Evolutionary conservation across 257 asterid species (phyloP), one percentile per base, ranked within the genome.

Genomic region (Plectranthus barbatus): DNA sequence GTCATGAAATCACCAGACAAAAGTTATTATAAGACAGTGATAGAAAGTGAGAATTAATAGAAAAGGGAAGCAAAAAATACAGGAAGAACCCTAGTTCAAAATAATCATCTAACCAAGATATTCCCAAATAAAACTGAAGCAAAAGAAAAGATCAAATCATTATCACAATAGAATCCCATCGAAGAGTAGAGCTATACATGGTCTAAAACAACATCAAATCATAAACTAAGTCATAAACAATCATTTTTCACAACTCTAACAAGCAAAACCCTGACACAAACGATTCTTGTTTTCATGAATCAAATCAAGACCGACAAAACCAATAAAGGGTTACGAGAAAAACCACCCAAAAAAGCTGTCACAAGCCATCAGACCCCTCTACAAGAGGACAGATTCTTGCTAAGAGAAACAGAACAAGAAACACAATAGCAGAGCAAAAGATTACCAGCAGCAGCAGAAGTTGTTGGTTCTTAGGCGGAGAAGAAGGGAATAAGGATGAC

Each of bases 361-460:
- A n/a, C n/a, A n/a, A n/a, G n/a, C n/a, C n/a, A n/a, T n/a, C n/a
- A n/a, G n/a, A n/a, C n/a, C n/a, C n/a, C n/a, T n/a, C n/a, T n/a
- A 9, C 64, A 29, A 4, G 7, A 37, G 17, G 31, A n/a, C n/a
- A n/a, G n/a, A n/a, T 41, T 15, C 18, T 55, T 55, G 44, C 24
- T 3, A 49, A 21, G 10, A n/a, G 18, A 47, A 11, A 41, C 34
- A 12, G 0, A 56, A 36, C 11, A 42, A 2, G 4, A 5, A 33
- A n/a, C 4, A n/a, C n/a, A n/a, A n/a, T n/a, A n/a, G n/a, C n/a
- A n/a, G 46, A 56, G 60, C 14, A 70, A 33, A n/a, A 56, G 23
- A 8, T 62, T 50, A 74, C 74, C 68, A 21, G 63, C 60, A 68
- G 20, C 62, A 24, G 67, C 37, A 19, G 23, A 34, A 37, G 64